A percentile compares a stretch with the other conserved stretches of the same genome.
phyloP scores from a whole-genome alignment of 768 basidiomycete species.

The Russula sp. region DNA sequence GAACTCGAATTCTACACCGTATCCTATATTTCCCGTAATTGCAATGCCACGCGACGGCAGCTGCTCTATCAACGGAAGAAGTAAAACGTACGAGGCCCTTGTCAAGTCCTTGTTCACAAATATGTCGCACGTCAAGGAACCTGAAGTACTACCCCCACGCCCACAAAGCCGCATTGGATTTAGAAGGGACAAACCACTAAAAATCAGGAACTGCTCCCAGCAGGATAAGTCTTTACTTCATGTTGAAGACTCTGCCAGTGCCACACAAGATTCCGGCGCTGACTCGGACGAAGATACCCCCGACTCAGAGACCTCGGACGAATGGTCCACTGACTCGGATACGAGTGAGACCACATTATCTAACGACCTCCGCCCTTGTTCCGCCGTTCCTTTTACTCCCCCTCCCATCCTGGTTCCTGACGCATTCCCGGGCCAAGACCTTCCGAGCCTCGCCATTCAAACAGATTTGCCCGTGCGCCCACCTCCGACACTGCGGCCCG shows the following conservation, averaged over 20 bases:
- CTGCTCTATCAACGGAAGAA: neutral
- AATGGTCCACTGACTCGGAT: slow-evolving; percentile 22
- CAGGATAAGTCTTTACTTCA: neutral
- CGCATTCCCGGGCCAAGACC: slow-evolving; percentile 10
- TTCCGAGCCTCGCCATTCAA: neutral
- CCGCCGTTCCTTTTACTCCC: neutral
- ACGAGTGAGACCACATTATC: slow-evolving; percentile 9
- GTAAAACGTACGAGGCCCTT: slow-evolving; percentile 15
- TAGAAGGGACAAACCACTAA: neutral
- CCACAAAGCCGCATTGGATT: slow-evolving; percentile 22
- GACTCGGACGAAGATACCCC: slow-evolving; percentile 16
- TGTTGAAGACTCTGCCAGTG: neutral
- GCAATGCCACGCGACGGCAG: slow-evolving; percentile 16
- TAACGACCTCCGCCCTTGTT: slow-evolving; percentile 4
- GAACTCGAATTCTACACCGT: neutral
- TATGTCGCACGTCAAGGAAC: slow-evolving; percentile 12
- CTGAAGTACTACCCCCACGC: slow-evolving; percentile 18
- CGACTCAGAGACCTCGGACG: slow-evolving; percentile 21
- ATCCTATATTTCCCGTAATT: neutral
- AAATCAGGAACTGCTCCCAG: neutral
- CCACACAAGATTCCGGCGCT: neutral
- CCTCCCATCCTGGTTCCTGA: slow-evolving; percentile 12
- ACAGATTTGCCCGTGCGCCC: slow-evolving; percentile 4
- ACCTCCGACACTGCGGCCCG: neutral
- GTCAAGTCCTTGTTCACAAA: slow-evolving; percentile 22